A percentile compares a stretch with the other conserved stretches of the same genome.
These are phyloP conservation scores for Cryptosporidium bovis DNA, from an alignment of 169 alveolate species.

Conservation along the genomic window DNA sequence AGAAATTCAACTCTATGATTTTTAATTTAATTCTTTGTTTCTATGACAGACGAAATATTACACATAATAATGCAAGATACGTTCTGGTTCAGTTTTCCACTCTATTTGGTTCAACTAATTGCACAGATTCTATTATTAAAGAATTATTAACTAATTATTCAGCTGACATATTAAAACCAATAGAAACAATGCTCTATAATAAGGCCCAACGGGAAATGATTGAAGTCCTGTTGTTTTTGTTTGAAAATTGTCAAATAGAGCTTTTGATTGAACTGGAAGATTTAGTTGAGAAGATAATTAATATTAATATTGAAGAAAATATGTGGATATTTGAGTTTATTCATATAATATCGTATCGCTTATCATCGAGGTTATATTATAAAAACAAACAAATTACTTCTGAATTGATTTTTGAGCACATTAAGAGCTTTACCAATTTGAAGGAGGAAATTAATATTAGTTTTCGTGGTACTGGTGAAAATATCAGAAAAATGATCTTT, in stretches of 20 bases:
- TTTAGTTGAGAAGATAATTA: slow-evolving; percentile 11
- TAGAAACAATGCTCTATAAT: slow-evolving; percentile 25
- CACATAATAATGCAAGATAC: neutral
- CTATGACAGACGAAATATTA: neutral
- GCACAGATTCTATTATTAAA: neutral
- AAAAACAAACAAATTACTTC: neutral
- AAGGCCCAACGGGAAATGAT: slow-evolving; percentile 1
- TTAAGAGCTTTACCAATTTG: neutral
- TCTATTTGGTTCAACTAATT: neutral
- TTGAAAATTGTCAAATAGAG: slow-evolving; percentile 12
- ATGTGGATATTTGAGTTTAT: slow-evolving; percentile 37
- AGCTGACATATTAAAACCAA: slow-evolving; percentile 18
- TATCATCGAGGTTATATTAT: neutral
- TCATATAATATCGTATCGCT: neutral
- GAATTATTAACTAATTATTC: slow-evolving; percentile 4
- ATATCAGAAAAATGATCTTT: neutral
- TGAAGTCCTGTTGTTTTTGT: neutral
- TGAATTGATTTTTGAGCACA: neutral
- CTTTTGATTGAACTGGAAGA: slow-evolving; percentile 18
- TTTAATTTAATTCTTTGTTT: neutral
- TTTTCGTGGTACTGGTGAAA: neutral
- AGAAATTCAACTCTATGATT: slow-evolving; percentile 9
- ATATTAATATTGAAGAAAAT: slow-evolving; percentile 23
- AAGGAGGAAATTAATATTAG: neutral
- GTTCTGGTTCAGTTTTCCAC: neutral